These are phyloP conservation scores for Gautieria morchelliformis DNA, from an alignment of 768 basidiomycete species.

Conservation along the genomic window DNA sequence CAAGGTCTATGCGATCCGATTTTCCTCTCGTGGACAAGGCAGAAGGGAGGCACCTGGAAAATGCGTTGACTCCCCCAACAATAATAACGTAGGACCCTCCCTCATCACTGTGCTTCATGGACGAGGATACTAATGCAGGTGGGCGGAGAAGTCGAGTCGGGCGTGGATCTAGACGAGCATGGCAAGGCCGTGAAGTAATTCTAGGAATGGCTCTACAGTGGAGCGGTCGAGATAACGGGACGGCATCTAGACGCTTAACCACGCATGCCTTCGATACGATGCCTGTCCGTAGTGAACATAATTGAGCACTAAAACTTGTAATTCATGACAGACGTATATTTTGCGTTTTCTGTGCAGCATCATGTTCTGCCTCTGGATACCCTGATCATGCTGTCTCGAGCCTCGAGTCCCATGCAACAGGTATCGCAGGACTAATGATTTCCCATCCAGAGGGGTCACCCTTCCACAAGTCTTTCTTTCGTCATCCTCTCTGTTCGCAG, in stretches of 20 bases:
- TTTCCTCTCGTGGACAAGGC: too few species aligned
- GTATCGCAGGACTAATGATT: constrained; percentile 53
- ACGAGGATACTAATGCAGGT: background rate
- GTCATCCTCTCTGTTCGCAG: constrained; percentile 78
- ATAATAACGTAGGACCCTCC: too few species aligned
- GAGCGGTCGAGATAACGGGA: constrained; percentile 41
- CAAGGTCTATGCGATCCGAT: too few species aligned
- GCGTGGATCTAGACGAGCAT: constrained; percentile 28
- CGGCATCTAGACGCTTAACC: background rate
- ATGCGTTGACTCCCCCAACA: too few species aligned
- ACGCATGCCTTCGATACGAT: background rate
- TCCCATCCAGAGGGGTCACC: constrained; percentile 73
- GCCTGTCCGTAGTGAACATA: background rate
- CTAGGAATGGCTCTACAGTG: constrained; percentile 61
- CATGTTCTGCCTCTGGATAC: constrained; percentile 28
- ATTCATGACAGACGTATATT: background rate
- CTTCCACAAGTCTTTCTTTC: constrained; percentile 85
- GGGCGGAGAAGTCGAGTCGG: background rate
- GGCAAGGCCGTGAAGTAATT: constrained; percentile 40
- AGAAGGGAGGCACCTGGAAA: too few species aligned
- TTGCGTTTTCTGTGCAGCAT: background rate
- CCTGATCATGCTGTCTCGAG: constrained; percentile 53
- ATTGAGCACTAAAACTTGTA: background rate
- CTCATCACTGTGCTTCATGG: background rate
- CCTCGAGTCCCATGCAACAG: constrained; percentile 70